Evolutionary conservation across 768 basidiomycete genomes (phyloP).

Genomic region (Phlebiopsis flavidoalba): DNA sequence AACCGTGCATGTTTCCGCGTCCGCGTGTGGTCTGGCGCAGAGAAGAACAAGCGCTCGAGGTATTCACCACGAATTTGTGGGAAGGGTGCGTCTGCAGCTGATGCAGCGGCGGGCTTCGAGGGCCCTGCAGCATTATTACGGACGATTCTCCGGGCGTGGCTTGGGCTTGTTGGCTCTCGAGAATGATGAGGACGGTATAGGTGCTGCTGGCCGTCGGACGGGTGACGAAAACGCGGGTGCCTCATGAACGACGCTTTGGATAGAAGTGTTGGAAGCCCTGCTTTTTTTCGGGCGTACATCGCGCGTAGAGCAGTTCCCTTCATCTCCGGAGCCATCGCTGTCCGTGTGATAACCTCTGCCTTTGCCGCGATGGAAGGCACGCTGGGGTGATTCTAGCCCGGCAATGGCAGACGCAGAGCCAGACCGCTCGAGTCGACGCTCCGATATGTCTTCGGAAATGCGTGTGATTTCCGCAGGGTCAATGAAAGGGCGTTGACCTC

Average conservation of each 20-base stretch:
- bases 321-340: background rate
- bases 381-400: conserved; percentile 7
- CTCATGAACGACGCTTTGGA: background rate
- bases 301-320: background rate
- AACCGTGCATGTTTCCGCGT: conserved; percentile 60
- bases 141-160: background rate
- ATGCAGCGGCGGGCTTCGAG: background rate
- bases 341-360: conserved; percentile 1
- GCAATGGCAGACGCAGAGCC: conserved; percentile 19
- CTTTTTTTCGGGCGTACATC: background rate
- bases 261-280: background rate
- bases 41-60: conserved; percentile 78
- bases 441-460: conserved; percentile 63
- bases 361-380: background rate
- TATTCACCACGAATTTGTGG: conserved; percentile 77
- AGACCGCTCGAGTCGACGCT: conserved; percentile 52
- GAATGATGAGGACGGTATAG: background rate
- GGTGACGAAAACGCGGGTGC: background rate
- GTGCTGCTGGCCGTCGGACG: background rate
- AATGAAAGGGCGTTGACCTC: conserved; percentile 36
- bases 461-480: conserved; percentile 54
- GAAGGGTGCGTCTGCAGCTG: conserved; percentile 48
- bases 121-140: background rate
- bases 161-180: background rate
- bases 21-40: conserved; percentile 72